Base-by-base conservation (phyloP, 495 filamentous ascomycete species). In the Margaritispora aquatica region DNA sequence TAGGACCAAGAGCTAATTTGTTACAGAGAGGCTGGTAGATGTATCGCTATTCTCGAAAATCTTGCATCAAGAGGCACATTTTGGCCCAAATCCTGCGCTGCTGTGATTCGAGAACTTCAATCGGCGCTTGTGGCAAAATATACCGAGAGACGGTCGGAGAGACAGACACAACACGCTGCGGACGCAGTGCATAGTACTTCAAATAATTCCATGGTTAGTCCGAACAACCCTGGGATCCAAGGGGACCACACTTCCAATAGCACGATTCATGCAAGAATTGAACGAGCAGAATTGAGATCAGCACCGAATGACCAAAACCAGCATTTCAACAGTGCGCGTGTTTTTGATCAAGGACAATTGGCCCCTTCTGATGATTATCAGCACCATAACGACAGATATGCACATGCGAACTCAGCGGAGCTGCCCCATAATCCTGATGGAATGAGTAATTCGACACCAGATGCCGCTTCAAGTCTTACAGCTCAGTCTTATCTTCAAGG, bases 71-170 rank as follows among this genome's bases (percentile, higher is more conserved):
- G 59, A 17, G 59, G 59, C 19, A 52, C 17, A 26, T 51, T 62
- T 26, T 62, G 59, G 59, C 59, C 59, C n/a, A 46, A 31, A 4
- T 56, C 59, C 19, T 62, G 59, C 23, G 54, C 53, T 21, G 44
- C 44, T 5, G 54, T 27, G 13, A 53, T 62, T 7, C 41, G 24
- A 57, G 59, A 62, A 10, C 34, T 62, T 15, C 59, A 62, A 22
- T 17, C 34, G 22, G 58, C 52, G 24, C 21, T 54, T n/a, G 21
- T 23, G 9, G 21, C 20, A 29, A 60, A 60, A 19, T n/a, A 15
- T 11, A 24, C 47, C 3, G n/a, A 22, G n/a, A 50, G 26, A 5
- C n/a, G 20, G 17, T 26, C 47, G 26, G 7, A 2, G 5, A 50
- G 2, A n/a, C 47, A 23, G 2, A 50, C 5, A 23, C 29, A 46